Base-by-base conservation (phyloP, 192 early-diverging fungal species). In the Diversispora eburnea region DNA sequence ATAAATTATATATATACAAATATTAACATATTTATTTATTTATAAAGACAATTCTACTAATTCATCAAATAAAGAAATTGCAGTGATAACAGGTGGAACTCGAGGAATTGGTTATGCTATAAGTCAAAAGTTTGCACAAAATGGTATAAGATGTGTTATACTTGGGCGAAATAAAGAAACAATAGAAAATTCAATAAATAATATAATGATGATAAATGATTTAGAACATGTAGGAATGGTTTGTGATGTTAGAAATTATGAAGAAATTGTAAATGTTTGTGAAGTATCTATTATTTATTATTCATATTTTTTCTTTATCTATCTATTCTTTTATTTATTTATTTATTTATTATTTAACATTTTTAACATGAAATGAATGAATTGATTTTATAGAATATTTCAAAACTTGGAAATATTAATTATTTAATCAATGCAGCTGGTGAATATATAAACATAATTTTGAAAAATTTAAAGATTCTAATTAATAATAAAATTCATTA, bases 21-120 rank as follows among this genome's bases (percentile, higher is more conserved):
- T 33, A 33, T 33, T 33, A 33, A 33, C 25, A 33, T 33, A 33
- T 33, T 33, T 33, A 33, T 33, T 33, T 33, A 33, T 33, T 33
- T 33, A 33, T 33, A 33, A 33, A 33, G 25, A 33, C 0, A 33
- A 33, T 33, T 33, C 25, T 2, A 33, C 0, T 33, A 33, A 33
- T 33, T 33, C 25, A 33, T 33, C 25, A 33, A 33, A 33, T 33
- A 33, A 33, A 33, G 45, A 64, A 15, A 19, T 64, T 22, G 62
- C 77, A 12, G 51, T 81, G 19, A 67, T 94, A 22, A 89, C 91
- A 19, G 93, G 93, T 0, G 93, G 91, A 0, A 90, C 88, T 25
- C 88, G 93, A 57, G 93, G 93, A 10, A 93, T 94, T 69, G 93
- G 93, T 8, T 73, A 88, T 5, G 85, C 89, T 13, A 87, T 86